Evolutionary conservation across 169 alveolate genomes (phyloP).

Genomic region (Theileria annulata): DNA sequence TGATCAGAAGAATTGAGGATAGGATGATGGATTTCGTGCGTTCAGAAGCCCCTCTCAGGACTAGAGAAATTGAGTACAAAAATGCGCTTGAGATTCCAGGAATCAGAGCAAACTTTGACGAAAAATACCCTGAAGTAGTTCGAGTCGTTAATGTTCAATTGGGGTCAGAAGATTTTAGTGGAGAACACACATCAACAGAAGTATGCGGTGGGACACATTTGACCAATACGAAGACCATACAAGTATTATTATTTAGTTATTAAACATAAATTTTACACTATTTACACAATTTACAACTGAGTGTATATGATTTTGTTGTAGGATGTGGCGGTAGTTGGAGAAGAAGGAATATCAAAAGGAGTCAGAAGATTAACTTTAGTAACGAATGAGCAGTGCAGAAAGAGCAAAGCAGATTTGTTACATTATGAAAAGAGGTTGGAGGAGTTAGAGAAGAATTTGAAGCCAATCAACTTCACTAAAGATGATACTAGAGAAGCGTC

Average conservation of each 20-base stretch:
- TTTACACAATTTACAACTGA: background rate
- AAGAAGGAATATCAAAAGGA: conserved; percentile 90
- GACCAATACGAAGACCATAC: conserved; percentile 75
- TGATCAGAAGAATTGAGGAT: conserved; percentile 65
- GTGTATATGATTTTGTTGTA: conserved; percentile 27
- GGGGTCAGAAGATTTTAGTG: conserved; percentile 63
- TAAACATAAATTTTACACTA: background rate
- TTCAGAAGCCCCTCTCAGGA: conserved; percentile 66
- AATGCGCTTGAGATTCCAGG: conserved; percentile 79
- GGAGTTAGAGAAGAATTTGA: conserved; percentile 61
- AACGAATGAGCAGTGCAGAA: conserved; percentile 80
- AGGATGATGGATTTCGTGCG: conserved; percentile 72
- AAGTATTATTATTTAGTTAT: conserved; percentile 19
- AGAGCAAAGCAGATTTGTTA: conserved; percentile 38
- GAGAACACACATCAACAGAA: conserved; percentile 79
- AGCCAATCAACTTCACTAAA: conserved; percentile 57
- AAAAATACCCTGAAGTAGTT: conserved; percentile 90
- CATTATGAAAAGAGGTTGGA: conserved; percentile 62
- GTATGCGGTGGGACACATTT: conserved; percentile 92
- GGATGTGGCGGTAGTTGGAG: conserved; percentile 78
- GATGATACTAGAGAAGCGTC: conserved; percentile 66
- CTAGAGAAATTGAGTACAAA: conserved; percentile 65
- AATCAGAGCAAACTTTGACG: conserved; percentile 86
- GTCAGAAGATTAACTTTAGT: conserved; percentile 85
- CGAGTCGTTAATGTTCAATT: conserved; percentile 87